Base-by-base conservation (phyloP, 495 filamentous ascomycete species). In the Rostrohypoxylon terebratum region DNA sequence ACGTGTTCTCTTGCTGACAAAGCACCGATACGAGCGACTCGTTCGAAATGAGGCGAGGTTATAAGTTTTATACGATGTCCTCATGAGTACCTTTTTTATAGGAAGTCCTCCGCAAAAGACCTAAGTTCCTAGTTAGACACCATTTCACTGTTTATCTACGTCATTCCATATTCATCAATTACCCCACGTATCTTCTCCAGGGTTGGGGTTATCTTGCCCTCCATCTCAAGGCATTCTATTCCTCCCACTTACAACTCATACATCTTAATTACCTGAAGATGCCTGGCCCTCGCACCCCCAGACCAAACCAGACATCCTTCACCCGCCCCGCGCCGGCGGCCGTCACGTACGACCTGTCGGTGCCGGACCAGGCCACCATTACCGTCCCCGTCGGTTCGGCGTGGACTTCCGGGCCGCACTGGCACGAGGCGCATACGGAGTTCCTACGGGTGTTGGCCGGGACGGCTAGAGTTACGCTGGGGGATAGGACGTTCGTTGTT, bases 321-420 rank as follows among this genome's bases (percentile, higher is more conserved):
- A 50, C 71, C 36, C 77, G 77, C 57, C 50, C 69, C n/a, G 42
- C 40, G n/a, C 78, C 79, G 7, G 68, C 63, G n/a, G 70, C 77
- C 21, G 77, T 81, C 9, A 70, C 57, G 5, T 81, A 81, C 72
- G 66, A 79, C 73, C 73, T 81, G 4, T 73, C 70, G 5, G 25
- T 36, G 23, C 59, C 10, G 23, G 61, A 73, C 60, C 58, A 69
- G 16, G 69, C 70, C 47, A 77, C 77, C 10, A 77, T 78, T 51
- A 72, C 69, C 23, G 77, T 79, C 34, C 79, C 76, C 2, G 7
- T 44, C 0, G 57, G 63, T 38, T 81, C 79, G 4, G 50, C 63
- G 2, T 81, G 79, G 79, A 72, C 73, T 14, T 78, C 71, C 42
- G 79, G 79, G 1, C 75, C 76, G 4, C 79, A 81, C 58, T 80